phyloP scores from a whole-genome alignment of 306 rosid species.

The Pterocarpus macrocarpus region DNA sequence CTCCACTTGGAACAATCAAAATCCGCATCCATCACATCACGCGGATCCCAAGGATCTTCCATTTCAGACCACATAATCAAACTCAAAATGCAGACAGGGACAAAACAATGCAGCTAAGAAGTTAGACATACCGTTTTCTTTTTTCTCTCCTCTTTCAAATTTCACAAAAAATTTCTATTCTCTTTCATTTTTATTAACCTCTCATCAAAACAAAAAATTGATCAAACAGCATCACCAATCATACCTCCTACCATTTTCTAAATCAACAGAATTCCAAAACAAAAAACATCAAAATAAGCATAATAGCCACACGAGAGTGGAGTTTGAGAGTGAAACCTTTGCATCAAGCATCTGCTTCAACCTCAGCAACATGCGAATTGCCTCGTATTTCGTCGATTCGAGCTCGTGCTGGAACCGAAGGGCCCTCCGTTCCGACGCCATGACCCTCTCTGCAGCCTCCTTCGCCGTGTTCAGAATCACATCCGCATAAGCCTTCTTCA shows the following conservation, averaged over 20 bases:
- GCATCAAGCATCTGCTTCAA: constrained; percentile 73
- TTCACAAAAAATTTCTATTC: too few species aligned
- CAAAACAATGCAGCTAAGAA: background rate
- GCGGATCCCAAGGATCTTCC: background rate
- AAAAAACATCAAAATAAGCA: background rate
- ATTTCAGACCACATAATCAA: background rate
- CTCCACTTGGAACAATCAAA: constrained; percentile 18
- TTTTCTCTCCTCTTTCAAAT: background rate
- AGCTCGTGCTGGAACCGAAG: constrained; percentile 63
- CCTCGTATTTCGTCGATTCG: constrained; percentile 59
- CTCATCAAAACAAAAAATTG: background rate
- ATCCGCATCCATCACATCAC: background rate
- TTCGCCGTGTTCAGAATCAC: constrained; percentile 80
- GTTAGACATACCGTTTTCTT: background rate
- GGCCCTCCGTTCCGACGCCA: constrained; percentile 72
- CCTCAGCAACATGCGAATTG: constrained; percentile 68
- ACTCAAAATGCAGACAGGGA: constrained; percentile 11
- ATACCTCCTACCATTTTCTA: background rate
- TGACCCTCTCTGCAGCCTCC: constrained; percentile 78
- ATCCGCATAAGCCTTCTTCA: constrained; percentile 84
- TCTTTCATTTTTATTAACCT: too few species aligned
- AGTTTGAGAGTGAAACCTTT: constrained; percentile 56
- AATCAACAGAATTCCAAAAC: background rate
- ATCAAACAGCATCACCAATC: background rate
- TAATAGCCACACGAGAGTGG: background rate